These are phyloP conservation scores for Isabelozyma rhagii DNA, from an alignment of 805 yeast genomes.

Conservation along the genomic window DNA sequence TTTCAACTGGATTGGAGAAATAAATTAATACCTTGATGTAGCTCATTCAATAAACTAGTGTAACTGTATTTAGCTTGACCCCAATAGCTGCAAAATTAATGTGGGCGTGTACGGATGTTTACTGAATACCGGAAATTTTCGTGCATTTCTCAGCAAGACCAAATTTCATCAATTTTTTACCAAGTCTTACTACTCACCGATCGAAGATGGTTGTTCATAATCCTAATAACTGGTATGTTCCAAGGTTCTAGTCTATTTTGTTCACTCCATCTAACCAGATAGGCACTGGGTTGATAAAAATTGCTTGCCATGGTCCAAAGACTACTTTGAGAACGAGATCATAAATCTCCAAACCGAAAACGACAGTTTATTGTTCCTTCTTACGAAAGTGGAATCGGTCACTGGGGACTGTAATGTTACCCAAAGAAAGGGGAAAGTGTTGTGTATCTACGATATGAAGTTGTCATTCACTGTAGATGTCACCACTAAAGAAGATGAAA, in stretches of 20 bases:
- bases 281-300: slow-evolving; percentile 74
- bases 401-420: slow-evolving; percentile 80
- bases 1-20: too few species aligned
- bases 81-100: too few species aligned
- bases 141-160: too few species aligned
- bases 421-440: slow-evolving; percentile 78
- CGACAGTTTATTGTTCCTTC: slow-evolving; percentile 19
- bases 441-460: slow-evolving; percentile 68
- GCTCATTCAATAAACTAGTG: too few species aligned
- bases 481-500: slow-evolving; percentile 32
- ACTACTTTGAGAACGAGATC: slow-evolving; percentile 44
- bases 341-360: slow-evolving; percentile 22
- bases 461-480: slow-evolving; percentile 47
- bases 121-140: too few species aligned
- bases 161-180: too few species aligned
- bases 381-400: slow-evolving; percentile 41
- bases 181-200: too few species aligned
- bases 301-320: slow-evolving; percentile 62
- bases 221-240: slow-evolving; percentile 63
- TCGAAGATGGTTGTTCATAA: slow-evolving; percentile 59
- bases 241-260: not conserved
- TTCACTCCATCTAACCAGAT: not conserved
- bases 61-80: too few species aligned
- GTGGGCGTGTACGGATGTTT: too few species aligned
- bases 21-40: too few species aligned